Evolutionary conservation across 805 yeast species (phyloP), one percentile per base, ranked within the genome.

Genomic region (Tetrapisispora fleetii): DNA sequence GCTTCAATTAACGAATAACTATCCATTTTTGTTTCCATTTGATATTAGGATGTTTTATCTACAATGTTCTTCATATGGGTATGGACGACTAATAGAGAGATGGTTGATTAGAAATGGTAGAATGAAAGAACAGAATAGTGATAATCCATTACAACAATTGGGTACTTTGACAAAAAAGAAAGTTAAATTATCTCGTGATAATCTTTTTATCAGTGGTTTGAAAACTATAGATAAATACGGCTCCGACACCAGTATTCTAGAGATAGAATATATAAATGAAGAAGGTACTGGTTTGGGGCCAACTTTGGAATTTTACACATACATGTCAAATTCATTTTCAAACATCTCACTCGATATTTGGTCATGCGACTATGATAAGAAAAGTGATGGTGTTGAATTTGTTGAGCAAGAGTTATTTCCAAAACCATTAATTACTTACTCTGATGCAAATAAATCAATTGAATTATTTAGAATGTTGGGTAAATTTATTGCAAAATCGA

Each of bases 261-360:
- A 91, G 57, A 81, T 93, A 48, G 96, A 90, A 62, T 91, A 85
- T 58, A 79, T 75, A 53, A 89, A 83, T 54, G 99, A 91, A 63
- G 96, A 76, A 7, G 99, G 98, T n/a, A 83, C 96, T 0, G 99
- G 99, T 0, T 68, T 89, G 41, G 99, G 99, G 0, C 99, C 99
- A 3, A 91, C 99, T 0, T 71, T 90, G 53, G 99, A 91, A 65
- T 91, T 93, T 60, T 91, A 88, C 59, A 80, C 97, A 0, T 70
- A 74, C 16, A 88, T 86, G 1, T 88, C 96, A 0, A 78, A 73
- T 49, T 89, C 82, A 53, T 88, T 91, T 62, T 69, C 83, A 1
- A 73, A 69, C 54, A 74, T 72, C 45, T 72, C 72, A 27, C 65
- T 82, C 43, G 66, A 65, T 9, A 69, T 93, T 70, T 91, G 98